Conservation (phyloP, 2,329 filamentous ascomycete genomes). For the Chrysoporthe cubensis region DNA sequence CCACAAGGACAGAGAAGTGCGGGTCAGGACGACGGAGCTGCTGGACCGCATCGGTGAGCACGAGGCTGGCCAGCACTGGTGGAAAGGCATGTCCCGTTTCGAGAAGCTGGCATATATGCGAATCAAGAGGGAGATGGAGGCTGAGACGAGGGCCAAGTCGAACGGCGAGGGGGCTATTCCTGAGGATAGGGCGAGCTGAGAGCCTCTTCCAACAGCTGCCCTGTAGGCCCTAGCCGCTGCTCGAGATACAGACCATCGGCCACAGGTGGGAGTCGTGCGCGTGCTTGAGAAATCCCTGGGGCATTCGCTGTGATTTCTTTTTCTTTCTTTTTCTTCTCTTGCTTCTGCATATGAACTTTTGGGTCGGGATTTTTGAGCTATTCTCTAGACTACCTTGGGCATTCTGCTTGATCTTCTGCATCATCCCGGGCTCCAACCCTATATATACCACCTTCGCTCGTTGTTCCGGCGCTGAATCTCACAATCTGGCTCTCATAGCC, state of each 20-base stretch:
- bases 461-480: conserved; percentile 10
- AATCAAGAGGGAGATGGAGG: conserved; percentile 69
- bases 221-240: background rate
- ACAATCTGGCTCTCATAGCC: too few relatives aligned
- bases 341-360: background rate
- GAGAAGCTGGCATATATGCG: conserved; percentile 84
- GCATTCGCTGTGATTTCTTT: background rate
- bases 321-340: background rate
- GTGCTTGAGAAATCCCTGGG: background rate
- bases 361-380: conserved; percentile 3
- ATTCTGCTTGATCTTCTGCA: conserved; percentile 9
- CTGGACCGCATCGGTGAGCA: conserved; percentile 83
- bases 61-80: conserved; percentile 92
- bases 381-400: conserved; percentile 15
- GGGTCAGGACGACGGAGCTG: conserved; percentile 76
- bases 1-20: conserved; percentile 81
- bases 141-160: conserved; percentile 42
- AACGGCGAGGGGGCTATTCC: background rate
- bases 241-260: background rate
- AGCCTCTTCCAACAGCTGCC: background rate
- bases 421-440: conserved; percentile 3
- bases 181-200: conserved; percentile 55
- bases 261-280: background rate
- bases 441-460: conserved; percentile 26
- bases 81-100: conserved; percentile 83